Conservation (phyloP, 108 stramenopile species). For the Conticribra guillardii region DNA sequence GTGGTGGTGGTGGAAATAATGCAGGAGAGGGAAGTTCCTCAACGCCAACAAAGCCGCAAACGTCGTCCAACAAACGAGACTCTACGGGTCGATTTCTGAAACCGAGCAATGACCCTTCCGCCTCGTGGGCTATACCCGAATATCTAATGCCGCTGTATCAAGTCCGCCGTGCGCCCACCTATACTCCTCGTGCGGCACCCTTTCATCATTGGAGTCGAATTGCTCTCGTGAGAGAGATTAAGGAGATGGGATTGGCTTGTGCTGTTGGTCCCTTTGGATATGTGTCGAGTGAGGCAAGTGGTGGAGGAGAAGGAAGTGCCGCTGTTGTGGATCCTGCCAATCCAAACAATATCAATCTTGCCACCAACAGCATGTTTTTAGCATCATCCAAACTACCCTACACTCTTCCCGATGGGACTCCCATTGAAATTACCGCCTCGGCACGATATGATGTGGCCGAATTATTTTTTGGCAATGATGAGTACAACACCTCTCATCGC, state of each 20-base stretch:
- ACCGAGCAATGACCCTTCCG: slow-evolving; percentile 1
- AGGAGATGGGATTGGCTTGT: slow-evolving; percentile 72
- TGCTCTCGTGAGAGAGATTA: slow-evolving; percentile 68
- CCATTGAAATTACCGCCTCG: slow-evolving; percentile 67
- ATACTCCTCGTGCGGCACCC: slow-evolving; percentile 26
- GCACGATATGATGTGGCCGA: slow-evolving; percentile 74
- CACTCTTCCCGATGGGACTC: slow-evolving; percentile 76
- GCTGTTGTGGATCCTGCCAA: neutral
- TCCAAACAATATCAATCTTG: slow-evolving; percentile 37
- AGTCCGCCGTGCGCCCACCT: slow-evolving; percentile 47
- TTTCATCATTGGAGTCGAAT: slow-evolving; percentile 70
- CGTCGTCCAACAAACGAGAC: slow-evolving; percentile 29
- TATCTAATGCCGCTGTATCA: slow-evolving; percentile 78
- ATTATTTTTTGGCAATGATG: slow-evolving; percentile 59
- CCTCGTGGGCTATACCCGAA: slow-evolving; percentile 21
- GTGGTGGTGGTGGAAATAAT: neutral
- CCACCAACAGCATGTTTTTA: slow-evolving; percentile 48
- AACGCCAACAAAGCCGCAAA: neutral
- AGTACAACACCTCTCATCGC: slow-evolving; percentile 31
- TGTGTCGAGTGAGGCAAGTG: slow-evolving; percentile 7
- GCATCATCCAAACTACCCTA: slow-evolving; percentile 64
- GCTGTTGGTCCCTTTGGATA: slow-evolving; percentile 59
- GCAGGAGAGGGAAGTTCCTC: too few relatives aligned
- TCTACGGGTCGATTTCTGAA: slow-evolving; percentile 40
- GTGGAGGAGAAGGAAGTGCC: too few relatives aligned